Percentiles rank a stretch among this genome's conserved stretches.
These are phyloP conservation scores for Aspergillus chevalieri DNA, from an alignment of 2,329 filamentous ascomycete genomes.

Conservation along the genomic window DNA sequence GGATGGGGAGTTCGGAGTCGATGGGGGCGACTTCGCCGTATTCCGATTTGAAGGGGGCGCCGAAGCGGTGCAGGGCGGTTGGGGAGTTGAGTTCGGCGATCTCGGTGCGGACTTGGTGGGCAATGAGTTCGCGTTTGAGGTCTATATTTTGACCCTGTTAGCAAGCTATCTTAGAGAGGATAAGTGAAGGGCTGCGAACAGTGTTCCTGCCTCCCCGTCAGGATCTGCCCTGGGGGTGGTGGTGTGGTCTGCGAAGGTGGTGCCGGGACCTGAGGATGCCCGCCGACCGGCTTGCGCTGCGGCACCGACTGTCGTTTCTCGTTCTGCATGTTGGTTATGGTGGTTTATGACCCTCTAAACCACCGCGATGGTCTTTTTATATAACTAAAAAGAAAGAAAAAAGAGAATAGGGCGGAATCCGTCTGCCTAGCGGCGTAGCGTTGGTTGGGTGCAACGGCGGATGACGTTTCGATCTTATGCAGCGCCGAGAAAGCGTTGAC, in stretches of 20 bases:
- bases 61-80: conserved; percentile 89
- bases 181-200: conserved; percentile 51
- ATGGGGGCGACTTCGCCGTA: conserved; percentile 87
- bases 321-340: not conserved
- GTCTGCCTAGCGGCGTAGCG: not conserved
- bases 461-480: not conserved
- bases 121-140: conserved; percentile 90
- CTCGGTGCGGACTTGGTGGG: conserved; percentile 81
- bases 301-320: not conserved
- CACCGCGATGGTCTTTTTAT: no score
- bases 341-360: no score
- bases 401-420: not conserved
- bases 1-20: conserved; percentile 86
- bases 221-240: conserved; percentile 52
- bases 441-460: not conserved
- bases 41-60: conserved; percentile 88
- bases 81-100: conserved; percentile 90
- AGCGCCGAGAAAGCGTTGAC: not conserved
- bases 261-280: conserved; percentile 2
- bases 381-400: not conserved
- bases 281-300: conserved; percentile 5
- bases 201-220: conserved; percentile 97
- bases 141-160: conserved; percentile 48
- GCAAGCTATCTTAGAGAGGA: not conserved
- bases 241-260: conserved; percentile 9